Evolutionary conservation across 2,329 filamentous ascomycete species (phyloP).

Genomic region (Truncatella angustata): DNA sequence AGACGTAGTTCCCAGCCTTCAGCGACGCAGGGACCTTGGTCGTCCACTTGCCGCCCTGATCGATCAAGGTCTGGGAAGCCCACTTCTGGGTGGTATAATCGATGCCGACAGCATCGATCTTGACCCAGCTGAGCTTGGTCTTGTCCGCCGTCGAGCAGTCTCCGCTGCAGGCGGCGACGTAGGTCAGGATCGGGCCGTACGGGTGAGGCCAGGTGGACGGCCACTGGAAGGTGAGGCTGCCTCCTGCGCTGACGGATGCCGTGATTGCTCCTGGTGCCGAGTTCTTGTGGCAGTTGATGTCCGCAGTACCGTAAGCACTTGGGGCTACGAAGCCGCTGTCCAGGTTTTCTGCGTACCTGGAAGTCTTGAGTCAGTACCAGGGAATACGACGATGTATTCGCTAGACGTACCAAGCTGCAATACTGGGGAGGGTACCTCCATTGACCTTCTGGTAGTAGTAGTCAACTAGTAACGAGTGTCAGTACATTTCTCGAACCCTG

Average conservation of each 20-base stretch:
- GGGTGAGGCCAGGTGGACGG: conserved; percentile 59
- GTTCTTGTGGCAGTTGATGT: conserved; percentile 34
- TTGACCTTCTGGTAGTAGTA: conserved; percentile 33
- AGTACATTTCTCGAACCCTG: conserved; percentile 8
- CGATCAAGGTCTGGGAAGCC: conserved; percentile 39
- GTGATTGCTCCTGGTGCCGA: conserved; percentile 28
- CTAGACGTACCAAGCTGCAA: conserved; percentile 22
- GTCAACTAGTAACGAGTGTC: conserved; percentile 26
- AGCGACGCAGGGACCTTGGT: conserved; percentile 32
- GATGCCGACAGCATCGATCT: conserved; percentile 23
- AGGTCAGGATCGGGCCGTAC: conserved; percentile 33
- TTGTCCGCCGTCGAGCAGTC: conserved; percentile 28
- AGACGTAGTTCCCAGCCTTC: conserved; percentile 39
- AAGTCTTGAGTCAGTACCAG: background rate
- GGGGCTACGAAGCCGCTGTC: conserved; percentile 25
- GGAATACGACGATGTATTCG: background rate
- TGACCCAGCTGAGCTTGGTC: conserved; percentile 28
- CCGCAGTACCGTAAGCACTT: conserved; percentile 1
- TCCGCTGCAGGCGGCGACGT: conserved; percentile 31
- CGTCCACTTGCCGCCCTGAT: conserved; percentile 45
- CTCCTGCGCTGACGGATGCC: conserved; percentile 51
- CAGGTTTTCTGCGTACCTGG: conserved; percentile 26
- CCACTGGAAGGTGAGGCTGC: conserved; percentile 59
- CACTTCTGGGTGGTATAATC: conserved; percentile 23
- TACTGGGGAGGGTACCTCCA: conserved; percentile 18